Conservation (phyloP, 2,329 filamentous ascomycete genomes). For the Curvularia spicifera region DNA sequence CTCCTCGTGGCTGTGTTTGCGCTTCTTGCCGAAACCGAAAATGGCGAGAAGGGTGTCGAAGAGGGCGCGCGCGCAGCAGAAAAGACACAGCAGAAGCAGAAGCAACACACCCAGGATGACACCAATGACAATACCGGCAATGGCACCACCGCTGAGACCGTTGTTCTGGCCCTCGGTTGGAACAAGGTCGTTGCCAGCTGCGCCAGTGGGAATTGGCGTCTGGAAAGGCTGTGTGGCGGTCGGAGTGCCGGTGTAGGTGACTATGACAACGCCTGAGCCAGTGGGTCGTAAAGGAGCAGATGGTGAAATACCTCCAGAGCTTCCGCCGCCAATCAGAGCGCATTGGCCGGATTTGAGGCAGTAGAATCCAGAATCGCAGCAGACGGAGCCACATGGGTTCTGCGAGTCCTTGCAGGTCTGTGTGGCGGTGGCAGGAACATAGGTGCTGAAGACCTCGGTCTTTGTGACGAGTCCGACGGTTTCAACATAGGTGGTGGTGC, state of each 20-base stretch:
- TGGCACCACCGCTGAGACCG: constrained; percentile 71
- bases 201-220: constrained; percentile 61
- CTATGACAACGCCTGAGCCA: constrained; percentile 61
- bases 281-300: constrained; percentile 61
- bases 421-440: constrained; percentile 27
- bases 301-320: constrained; percentile 52
- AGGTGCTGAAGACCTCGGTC: constrained; percentile 61
- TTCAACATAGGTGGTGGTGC: constrained; percentile 64
- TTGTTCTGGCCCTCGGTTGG: constrained; percentile 36
- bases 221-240: constrained; percentile 58
- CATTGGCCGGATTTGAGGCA: constrained; percentile 66
- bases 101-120: constrained; percentile 70
- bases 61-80: constrained; percentile 64
- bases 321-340: constrained; percentile 60
- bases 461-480: constrained; percentile 59
- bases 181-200: constrained; percentile 50
- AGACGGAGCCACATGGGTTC: constrained; percentile 70
- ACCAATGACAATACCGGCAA: constrained; percentile 81
- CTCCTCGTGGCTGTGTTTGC: constrained; percentile 59
- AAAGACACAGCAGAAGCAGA: constrained; percentile 75
- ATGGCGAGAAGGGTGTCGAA: constrained; percentile 66
- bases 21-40: constrained; percentile 64
- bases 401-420: constrained; percentile 59
- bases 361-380: constrained; percentile 73
- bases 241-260: constrained; percentile 53